Evolutionary conservation across 1,139 yeast species (phyloP).

Genomic region (Zygosaccharomyces pseudobailii): DNA sequence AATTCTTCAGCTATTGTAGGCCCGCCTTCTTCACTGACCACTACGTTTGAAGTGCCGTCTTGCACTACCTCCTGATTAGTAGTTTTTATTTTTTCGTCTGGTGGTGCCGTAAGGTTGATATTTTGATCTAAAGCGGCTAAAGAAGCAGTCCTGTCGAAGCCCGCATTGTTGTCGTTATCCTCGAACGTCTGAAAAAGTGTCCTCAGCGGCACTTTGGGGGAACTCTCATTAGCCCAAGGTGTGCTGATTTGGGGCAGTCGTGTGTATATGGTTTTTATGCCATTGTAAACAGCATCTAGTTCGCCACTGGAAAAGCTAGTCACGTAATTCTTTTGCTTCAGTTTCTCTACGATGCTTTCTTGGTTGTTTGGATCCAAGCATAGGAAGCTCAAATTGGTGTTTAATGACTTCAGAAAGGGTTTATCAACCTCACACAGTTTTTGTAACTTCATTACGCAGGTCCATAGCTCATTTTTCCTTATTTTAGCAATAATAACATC

Average conservation of each 20-base stretch:
- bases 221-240: neutral
- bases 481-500: slow-evolving; percentile 28
- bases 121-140: slow-evolving; percentile 19
- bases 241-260: neutral
- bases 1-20: slow-evolving; percentile 11
- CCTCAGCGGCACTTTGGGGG: neutral
- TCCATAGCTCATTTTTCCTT: slow-evolving; percentile 26
- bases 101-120: slow-evolving; percentile 10
- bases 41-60: neutral
- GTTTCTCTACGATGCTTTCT: slow-evolving; percentile 13
- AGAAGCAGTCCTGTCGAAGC: slow-evolving; percentile 19
- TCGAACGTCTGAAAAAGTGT: neutral
- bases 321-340: slow-evolving; percentile 16
- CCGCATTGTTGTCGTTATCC: slow-evolving; percentile 7
- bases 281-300: slow-evolving; percentile 12
- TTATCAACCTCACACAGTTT: slow-evolving; percentile 15
- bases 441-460: slow-evolving; percentile 20
- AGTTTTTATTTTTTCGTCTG: neutral
- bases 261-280: slow-evolving; percentile 6
- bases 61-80: neutral
- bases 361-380: slow-evolving; percentile 14
- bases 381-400: slow-evolving; percentile 19
- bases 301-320: slow-evolving; percentile 8
- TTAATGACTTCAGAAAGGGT: slow-evolving; percentile 16
- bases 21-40: neutral